phyloP scores from a whole-genome alignment of 2,329 filamentous ascomycete genomes.

The Arthrobotrys conoides region DNA sequence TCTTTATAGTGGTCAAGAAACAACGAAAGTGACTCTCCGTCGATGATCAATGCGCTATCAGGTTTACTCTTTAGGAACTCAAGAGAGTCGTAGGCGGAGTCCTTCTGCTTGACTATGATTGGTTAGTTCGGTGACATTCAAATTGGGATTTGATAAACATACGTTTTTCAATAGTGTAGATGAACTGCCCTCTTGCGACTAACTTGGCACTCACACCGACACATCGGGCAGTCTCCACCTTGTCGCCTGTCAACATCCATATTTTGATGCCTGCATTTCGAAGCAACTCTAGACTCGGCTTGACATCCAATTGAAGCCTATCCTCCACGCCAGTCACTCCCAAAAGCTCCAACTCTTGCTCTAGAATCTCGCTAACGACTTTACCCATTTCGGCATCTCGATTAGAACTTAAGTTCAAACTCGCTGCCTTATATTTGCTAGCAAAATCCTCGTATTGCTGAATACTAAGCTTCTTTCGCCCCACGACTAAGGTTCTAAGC shows the following conservation, averaged over 20 bases:
- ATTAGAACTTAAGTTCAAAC: constrained; percentile 78
- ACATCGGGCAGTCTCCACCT: constrained; percentile 96
- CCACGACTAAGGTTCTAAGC: constrained; percentile 91
- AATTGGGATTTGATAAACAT: constrained; percentile 57
- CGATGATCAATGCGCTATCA: constrained; percentile 89
- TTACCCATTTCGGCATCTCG: constrained; percentile 86
- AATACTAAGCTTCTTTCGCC: constrained; percentile 85
- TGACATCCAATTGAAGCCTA: constrained; percentile 94
- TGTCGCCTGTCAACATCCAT: constrained; percentile 99
- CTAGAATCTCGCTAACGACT: constrained; percentile 84
- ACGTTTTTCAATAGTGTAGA: constrained; percentile 88
- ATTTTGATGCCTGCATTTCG: constrained; percentile 99
- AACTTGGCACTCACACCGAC: constrained; percentile 96
- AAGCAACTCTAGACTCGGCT: constrained; percentile 91
- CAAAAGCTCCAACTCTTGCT: constrained; percentile 88
- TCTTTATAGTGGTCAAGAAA: constrained; percentile 85
- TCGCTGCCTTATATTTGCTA: constrained; percentile 80
- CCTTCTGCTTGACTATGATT: constrained; percentile 77
- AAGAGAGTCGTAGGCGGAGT: constrained; percentile 87
- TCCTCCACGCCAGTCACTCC: constrained; percentile 99
- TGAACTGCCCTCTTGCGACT: constrained; percentile 92
- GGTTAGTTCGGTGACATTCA: constrained; percentile 57
- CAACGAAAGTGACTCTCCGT: constrained; percentile 88
- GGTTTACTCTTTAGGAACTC: constrained; percentile 88
- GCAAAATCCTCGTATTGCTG: constrained; percentile 87